phyloP scores from a whole-genome alignment of 345 rosid genomes.

The Jatropha curcas region DNA sequence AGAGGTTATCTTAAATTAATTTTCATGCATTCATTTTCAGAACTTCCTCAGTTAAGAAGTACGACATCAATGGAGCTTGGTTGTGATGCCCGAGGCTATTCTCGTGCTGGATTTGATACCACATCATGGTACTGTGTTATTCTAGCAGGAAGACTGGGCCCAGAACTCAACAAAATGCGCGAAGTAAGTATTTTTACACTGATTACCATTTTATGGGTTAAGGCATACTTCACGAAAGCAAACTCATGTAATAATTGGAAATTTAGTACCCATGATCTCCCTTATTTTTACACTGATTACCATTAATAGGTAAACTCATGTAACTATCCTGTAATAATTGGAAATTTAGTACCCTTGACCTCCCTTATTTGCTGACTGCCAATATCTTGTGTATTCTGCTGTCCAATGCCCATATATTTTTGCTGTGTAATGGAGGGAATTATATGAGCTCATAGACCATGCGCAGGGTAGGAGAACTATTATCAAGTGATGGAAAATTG shows the following conservation, averaged over 20 bases:
- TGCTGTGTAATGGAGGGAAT: conserved; percentile 26
- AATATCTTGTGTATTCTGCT: background rate
- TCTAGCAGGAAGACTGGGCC: conserved; percentile 83
- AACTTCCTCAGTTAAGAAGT: conserved; percentile 84
- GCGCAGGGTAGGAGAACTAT: conserved; percentile 73
- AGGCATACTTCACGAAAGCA: background rate
- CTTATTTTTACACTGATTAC: no score
- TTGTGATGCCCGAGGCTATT: conserved; percentile 84
- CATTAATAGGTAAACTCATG: background rate
- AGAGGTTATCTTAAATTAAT: conserved; percentile 11
- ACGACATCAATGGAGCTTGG: conserved; percentile 83
- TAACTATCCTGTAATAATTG: background rate
- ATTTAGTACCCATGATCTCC: background rate
- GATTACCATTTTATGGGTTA: conserved; percentile 12
- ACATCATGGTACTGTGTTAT: conserved; percentile 87
- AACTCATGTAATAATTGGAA: background rate
- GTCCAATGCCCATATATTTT: background rate
- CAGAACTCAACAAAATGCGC: conserved; percentile 84
- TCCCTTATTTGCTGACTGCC: background rate
- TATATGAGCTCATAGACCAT: conserved; percentile 61
- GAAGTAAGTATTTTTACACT: conserved; percentile 54
- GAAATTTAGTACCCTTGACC: background rate
- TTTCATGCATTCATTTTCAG: conserved; percentile 40
- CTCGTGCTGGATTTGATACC: conserved; percentile 80
- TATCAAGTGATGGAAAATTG: conserved; percentile 41